A percentile compares a stretch with the other conserved stretches of the same genome.
Conservation (phyloP, 2,329 filamentous ascomycete genomes). For the Neonectria coccinea region DNA sequence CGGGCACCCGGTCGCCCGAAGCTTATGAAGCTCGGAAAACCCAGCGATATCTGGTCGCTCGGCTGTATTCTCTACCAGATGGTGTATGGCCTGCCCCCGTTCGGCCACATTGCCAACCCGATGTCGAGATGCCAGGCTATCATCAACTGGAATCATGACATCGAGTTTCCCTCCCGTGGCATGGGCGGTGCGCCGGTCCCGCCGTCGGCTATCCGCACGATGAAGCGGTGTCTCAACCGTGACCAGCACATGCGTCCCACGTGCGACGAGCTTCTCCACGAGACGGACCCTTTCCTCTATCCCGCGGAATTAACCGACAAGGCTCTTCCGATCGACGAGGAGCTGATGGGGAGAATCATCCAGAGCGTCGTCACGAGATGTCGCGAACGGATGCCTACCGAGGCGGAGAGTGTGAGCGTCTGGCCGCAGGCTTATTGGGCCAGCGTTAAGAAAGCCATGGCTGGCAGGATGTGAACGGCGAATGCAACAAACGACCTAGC, state of each 20-base stretch:
- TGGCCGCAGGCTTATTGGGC: conserved; percentile 74
- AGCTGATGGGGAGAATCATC: conserved; percentile 71
- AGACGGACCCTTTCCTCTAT: conserved; percentile 72
- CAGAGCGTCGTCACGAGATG: conserved; percentile 72
- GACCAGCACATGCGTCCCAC: conserved; percentile 73
- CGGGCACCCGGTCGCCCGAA: conserved; percentile 65
- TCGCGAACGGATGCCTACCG: conserved; percentile 68
- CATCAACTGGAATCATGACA: conserved; percentile 79
- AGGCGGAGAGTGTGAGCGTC: conserved; percentile 64
- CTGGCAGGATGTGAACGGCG: conserved; percentile 45
- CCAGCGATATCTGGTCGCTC: conserved; percentile 94
- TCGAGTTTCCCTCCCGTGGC: conserved; percentile 78
- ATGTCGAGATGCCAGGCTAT: conserved; percentile 90
- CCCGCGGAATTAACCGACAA: conserved; percentile 68
- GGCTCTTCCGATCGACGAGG: conserved; percentile 71
- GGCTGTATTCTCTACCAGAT: conserved; percentile 98
- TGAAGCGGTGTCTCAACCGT: conserved; percentile 72
- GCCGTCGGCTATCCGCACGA: conserved; percentile 67
- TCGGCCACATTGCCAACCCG: conserved; percentile 89
- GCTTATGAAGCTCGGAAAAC: conserved; percentile 95
- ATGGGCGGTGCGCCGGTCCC: conserved; percentile 74
- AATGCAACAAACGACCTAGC: conserved; percentile 26
- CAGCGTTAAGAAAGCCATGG: conserved; percentile 66
- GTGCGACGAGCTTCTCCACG: conserved; percentile 70
- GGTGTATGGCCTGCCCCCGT: conserved; percentile 96